phyloP scores from a whole-genome alignment of 345 rosid genomes.

The Euphorbia peplus region DNA sequence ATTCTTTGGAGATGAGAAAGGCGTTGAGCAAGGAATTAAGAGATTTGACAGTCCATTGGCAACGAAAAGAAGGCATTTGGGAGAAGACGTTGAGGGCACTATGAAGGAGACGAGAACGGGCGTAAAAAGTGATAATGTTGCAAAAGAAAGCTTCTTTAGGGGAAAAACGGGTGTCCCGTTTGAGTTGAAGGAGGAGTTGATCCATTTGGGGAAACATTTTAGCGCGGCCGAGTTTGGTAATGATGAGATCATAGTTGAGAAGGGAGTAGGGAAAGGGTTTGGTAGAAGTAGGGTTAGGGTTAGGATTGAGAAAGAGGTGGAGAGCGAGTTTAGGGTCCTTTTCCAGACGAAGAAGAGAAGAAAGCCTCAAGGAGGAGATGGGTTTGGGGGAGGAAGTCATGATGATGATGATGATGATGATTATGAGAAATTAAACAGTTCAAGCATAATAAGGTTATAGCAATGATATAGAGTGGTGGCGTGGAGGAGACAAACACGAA shows the following conservation, averaged over 20 bases:
- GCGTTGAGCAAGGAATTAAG: conserved; percentile 56
- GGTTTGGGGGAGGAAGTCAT: conserved; percentile 32
- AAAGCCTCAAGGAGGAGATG: conserved; percentile 54
- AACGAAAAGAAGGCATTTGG: conserved; percentile 59
- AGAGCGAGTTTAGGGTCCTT: conserved; percentile 64
- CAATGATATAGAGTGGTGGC: no score
- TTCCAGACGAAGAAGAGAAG: conserved; percentile 64
- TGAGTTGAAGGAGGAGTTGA: conserved; percentile 54
- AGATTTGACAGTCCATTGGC: conserved; percentile 52
- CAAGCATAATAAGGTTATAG: no score
- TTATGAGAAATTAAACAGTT: no score
- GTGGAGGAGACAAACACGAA: no score
- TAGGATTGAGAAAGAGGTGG: conserved; percentile 51
- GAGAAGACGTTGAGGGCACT: conserved; percentile 58
- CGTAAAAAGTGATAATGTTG: conserved; percentile 52
- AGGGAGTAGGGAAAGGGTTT: conserved; percentile 51
- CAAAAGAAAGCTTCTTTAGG: conserved; percentile 65
- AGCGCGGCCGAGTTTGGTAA: conserved; percentile 73
- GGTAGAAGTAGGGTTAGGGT: conserved; percentile 10
- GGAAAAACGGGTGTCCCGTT: conserved; percentile 37
- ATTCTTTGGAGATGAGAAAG: conserved; percentile 40
- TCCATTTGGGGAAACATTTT: conserved; percentile 72
- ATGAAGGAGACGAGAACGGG: conserved; percentile 43
- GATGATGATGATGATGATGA: no score
- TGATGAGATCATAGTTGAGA: conserved; percentile 69